phyloP scores from a whole-genome alignment of 441 rosid species.

The Euphorbia neoarborescens region DNA sequence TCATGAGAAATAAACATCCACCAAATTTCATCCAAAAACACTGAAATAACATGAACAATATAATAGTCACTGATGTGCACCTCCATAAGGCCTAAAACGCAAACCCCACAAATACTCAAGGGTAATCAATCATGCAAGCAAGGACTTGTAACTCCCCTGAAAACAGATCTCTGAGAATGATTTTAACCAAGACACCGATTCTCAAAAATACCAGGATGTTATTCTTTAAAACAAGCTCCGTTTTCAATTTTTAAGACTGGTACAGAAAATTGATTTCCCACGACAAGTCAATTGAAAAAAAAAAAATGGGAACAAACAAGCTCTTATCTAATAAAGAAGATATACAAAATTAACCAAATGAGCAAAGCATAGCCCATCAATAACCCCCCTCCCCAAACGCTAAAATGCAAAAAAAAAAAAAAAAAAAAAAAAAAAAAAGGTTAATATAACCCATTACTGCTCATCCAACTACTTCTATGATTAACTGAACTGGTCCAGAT shows the following conservation, averaged over 20 bases:
- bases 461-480: not conserved
- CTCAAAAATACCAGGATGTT: not conserved
- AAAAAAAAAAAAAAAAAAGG: not conserved
- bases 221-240: not conserved
- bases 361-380: not conserved
- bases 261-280: not conserved
- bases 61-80: not conserved
- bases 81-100: not conserved
- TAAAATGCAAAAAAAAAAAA: slow-evolving; percentile 1
- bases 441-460: not conserved
- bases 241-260: not conserved
- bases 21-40: too few relatives aligned
- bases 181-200: not conserved
- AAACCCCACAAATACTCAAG: not conserved
- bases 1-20: slow-evolving; percentile 4
- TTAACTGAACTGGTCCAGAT: not conserved
- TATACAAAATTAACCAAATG: not conserved
- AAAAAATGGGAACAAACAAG: not conserved
- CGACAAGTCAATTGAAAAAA: not conserved
- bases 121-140: not conserved
- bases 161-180: not conserved
- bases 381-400: not conserved
- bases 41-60: not conserved
- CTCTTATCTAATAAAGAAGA: not conserved
- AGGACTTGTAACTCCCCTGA: not conserved